Conservation (phyloP, 768 basidiomycete genomes). For the Ramaria sp. region DNA sequence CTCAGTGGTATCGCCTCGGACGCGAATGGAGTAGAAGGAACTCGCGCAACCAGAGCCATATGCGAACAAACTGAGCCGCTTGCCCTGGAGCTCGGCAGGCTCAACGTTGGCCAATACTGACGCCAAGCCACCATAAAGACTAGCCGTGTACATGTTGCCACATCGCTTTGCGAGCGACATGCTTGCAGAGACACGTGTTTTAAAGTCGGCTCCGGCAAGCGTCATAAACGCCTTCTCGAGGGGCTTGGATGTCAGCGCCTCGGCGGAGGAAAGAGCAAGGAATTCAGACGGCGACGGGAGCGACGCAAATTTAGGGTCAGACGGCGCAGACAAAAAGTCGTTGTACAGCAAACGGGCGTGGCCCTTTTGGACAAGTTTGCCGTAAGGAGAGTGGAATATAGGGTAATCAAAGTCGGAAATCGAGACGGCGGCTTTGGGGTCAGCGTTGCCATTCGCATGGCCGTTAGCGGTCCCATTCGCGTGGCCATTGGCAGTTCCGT, state of each 20-base stretch:
- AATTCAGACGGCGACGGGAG: conserved; percentile 61
- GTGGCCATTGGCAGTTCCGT: conserved; percentile 26
- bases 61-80: conserved; percentile 90
- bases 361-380: conserved; percentile 97
- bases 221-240: conserved; percentile 90
- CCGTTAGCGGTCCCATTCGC: conserved; percentile 26
- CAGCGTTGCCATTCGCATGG: conserved; percentile 18
- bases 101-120: conserved; percentile 69
- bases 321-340: conserved; percentile 80
- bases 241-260: conserved; percentile 84
- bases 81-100: conserved; percentile 59
- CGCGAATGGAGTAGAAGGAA: conserved; percentile 78
- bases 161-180: conserved; percentile 85
- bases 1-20: conserved; percentile 79
- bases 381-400: conserved; percentile 96
- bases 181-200: conserved; percentile 61
- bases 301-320: conserved; percentile 54
- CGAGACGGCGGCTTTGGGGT: conserved; percentile 43
- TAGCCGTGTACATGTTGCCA: conserved; percentile 99
- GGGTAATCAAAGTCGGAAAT: conserved; percentile 83
- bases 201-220: conserved; percentile 67
- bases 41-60: conserved; percentile 95
- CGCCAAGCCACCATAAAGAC: conserved; percentile 88
- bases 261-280: conserved; percentile 53
- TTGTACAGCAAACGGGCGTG: conserved; percentile 85